Base-by-base conservation (phyloP, 257 asterid species). In the Eucommia ulmoides region DNA sequence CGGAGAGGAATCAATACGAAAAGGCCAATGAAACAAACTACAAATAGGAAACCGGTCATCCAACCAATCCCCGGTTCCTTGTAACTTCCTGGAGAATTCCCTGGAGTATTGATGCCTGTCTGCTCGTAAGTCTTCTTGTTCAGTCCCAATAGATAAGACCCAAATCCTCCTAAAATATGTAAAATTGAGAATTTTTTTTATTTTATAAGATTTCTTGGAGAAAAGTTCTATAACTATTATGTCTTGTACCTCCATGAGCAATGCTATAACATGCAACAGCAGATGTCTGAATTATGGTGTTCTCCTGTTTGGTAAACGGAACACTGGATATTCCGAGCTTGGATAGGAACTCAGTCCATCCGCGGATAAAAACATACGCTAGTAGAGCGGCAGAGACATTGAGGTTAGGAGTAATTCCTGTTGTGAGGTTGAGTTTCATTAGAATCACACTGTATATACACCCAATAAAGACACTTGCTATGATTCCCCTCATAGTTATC, bases 81-180 rank as follows among this genome's bases (percentile, higher is more conserved):
- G 22, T 52, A 52, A 22, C 56, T 52, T 17, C 19, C 41, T 18
- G 56, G 56, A 26, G 41, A 11, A 33, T 52, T 52, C 33, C 56
- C 56, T 8, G 47, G 45, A 8, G 24, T 52, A 18, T 52, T 47
- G 33, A 52, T 47, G 29, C 56, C 56, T 29, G 56, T 22, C n/a
- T 11, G 45, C 17, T 52, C 56, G n/a, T 52, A 52, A 26, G 56
- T 33, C 41, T 24, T 52, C 56, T 52, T 52, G 56, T 33, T 38
- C 33, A 52, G 22, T 52, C 56, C 56, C 47, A 52, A 19, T 3
- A 52, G 23, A 35, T 52, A 52, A 19, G 56, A 52, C 20, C 56
- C 56, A 22, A 52, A 21, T 52, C 56, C 56, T 16, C 56, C 56
- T 52, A 20, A 54, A 54, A 54, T n/a, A n/a, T n/a, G n/a, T n/a